phyloP scores from a whole-genome alignment of 2,329 filamentous ascomycete species.

The Fusarium tricinctum region DNA sequence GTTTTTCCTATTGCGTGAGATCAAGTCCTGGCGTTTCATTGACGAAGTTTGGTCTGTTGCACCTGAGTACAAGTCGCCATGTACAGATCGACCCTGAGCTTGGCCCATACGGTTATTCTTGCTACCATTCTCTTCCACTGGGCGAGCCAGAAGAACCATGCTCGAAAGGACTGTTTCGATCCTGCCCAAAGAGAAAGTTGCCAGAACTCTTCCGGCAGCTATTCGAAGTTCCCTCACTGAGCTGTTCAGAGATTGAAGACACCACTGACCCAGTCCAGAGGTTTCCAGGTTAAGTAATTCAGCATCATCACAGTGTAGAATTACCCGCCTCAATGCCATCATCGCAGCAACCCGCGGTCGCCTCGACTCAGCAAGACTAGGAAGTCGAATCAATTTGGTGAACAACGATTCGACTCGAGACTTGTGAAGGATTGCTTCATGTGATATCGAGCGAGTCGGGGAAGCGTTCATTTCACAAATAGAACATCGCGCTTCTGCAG shows the following conservation, averaged over 20 bases:
- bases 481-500: conserved; percentile 36
- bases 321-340: conserved; percentile 76
- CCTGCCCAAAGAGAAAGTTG: conserved; percentile 70
- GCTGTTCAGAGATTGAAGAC: conserved; percentile 83
- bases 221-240: conserved; percentile 88
- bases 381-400: conserved; percentile 59
- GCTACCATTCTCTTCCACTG: conserved; percentile 6
- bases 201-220: conserved; percentile 78
- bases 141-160: conserved; percentile 24
- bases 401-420: conserved; percentile 62
- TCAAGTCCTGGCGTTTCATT: conserved; percentile 45
- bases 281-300: conserved; percentile 75
- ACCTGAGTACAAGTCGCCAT: conserved; percentile 8
- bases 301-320: conserved; percentile 73
- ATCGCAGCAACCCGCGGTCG: conserved; percentile 78
- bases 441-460: conserved; percentile 6
- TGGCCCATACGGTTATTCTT: conserved; percentile 21
- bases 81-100: conserved; percentile 4
- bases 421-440: conserved; percentile 46
- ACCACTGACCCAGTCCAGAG: conserved; percentile 82
- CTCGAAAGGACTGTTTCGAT: conserved; percentile 27
- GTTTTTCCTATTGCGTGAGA: conserved; percentile 69
- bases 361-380: conserved; percentile 67
- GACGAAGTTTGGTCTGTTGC: conserved; percentile 28
- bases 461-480: conserved; percentile 46